Conservation (phyloP, 495 filamentous ascomycete genomes). For the Daldinia loculata region DNA sequence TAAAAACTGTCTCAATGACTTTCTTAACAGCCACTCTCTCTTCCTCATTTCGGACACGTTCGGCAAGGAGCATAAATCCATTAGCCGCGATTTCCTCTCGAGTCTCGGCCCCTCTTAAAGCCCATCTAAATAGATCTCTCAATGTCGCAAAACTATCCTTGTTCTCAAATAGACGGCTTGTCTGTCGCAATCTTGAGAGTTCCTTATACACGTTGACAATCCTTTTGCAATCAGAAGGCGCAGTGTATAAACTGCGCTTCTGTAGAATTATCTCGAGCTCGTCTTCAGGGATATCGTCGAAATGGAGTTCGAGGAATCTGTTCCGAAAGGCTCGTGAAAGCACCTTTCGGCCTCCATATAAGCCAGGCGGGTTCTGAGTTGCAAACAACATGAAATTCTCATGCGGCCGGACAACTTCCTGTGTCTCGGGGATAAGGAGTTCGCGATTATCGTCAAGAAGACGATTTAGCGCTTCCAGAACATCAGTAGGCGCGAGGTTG, state of each 20-base stretch:
- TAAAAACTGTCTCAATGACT: conserved; percentile 93
- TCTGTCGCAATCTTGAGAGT: conserved; percentile 86
- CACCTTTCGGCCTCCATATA: conserved; percentile 94
- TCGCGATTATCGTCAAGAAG: conserved; percentile 98
- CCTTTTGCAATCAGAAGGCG: conserved; percentile 86
- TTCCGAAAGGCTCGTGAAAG: conserved; percentile 95
- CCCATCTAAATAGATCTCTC: conserved; percentile 97
- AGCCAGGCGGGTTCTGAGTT: conserved; percentile 96
- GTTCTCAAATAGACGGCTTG: conserved; percentile 91
- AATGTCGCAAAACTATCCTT: conserved; percentile 97
- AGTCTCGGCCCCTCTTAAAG: conserved; percentile 82
- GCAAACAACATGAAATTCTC: conserved; percentile 98
- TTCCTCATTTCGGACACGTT: conserved; percentile 90
- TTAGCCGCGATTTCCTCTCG: conserved; percentile 89
- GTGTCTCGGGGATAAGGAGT: conserved; percentile 94
- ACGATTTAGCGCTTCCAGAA: conserved; percentile 93
- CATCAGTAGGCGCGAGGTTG: conserved; percentile 95
- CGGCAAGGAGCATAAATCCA: conserved; percentile 94
- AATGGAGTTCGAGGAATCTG: conserved; percentile 95
- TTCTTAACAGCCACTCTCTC: conserved; percentile 84
- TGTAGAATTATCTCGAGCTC: conserved; percentile 94
- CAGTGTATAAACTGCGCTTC: conserved; percentile 82
- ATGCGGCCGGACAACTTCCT: conserved; percentile 90
- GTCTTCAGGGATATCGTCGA: conserved; percentile 95
- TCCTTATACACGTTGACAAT: conserved; percentile 96